A percentile compares a stretch with the other conserved stretches of the same genome.
These are phyloP conservation scores for Jacaranda copaia DNA, from an alignment of 257 asterid species.

Conservation along the genomic window DNA sequence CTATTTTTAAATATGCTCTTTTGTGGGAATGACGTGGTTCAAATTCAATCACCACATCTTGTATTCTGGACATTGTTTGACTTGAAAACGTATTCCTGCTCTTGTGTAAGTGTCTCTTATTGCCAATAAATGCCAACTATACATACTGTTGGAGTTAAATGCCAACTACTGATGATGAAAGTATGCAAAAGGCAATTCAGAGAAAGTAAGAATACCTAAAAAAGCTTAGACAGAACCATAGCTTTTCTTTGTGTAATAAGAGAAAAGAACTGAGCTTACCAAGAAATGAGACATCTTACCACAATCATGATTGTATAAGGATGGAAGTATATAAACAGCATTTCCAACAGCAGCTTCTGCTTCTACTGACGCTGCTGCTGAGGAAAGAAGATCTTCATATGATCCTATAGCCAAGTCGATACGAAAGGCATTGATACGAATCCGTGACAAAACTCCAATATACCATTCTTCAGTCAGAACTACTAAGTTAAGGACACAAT, in stretches of 20 bases:
- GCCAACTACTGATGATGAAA: neutral
- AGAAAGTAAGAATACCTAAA: neutral
- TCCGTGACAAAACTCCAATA: constrained; percentile 68
- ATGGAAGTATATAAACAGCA: constrained; percentile 81
- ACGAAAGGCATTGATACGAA: constrained; percentile 87
- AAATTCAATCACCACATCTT: neutral
- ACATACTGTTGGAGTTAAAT: neutral
- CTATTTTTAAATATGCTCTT: constrained; percentile 6
- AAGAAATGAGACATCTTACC: constrained; percentile 57
- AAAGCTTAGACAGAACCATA: constrained; percentile 1
- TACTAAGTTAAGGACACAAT: constrained; percentile 54
- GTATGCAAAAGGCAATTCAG: neutral
- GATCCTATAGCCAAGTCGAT: constrained; percentile 75
- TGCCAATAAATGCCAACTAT: constrained; percentile 3
- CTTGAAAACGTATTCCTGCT: neutral
- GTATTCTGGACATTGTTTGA: neutral
- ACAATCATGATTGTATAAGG: constrained; percentile 90
- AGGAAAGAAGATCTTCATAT: constrained; percentile 73
- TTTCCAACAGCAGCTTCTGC: constrained; percentile 90
- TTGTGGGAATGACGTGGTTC: constrained; percentile 5
- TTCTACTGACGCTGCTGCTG: constrained; percentile 81
- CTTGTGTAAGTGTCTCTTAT: neutral
- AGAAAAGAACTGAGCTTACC: constrained; percentile 26
- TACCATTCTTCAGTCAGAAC: constrained; percentile 93
- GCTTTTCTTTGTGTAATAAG: constrained; percentile 1